phyloP scores from a whole-genome alignment of 129 eudicot species.

The Lactuca sativa region DNA sequence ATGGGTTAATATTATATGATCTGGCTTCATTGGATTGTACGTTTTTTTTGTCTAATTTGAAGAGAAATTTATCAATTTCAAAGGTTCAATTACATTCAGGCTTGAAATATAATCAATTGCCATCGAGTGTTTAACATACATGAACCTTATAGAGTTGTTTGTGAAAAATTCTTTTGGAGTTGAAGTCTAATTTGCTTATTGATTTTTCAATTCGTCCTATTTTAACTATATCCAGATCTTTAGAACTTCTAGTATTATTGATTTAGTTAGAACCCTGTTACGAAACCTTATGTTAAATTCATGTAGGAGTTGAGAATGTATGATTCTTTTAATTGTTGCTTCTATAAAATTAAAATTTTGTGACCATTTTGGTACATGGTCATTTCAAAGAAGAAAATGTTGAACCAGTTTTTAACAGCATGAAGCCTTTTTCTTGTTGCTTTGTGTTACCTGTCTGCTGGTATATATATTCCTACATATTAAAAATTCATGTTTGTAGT shows the following conservation, averaged over 20 bases:
- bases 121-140: no score
- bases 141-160: no score
- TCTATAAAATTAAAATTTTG: not conserved
- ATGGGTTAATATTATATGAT: not conserved
- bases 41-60: not conserved
- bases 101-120: no score
- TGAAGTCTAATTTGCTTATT: no score
- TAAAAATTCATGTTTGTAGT: no score
- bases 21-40: not conserved
- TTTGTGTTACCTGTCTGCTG: slow-evolving; percentile 52
- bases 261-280: no score
- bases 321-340: slow-evolving; percentile 13
- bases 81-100: no score
- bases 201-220: no score
- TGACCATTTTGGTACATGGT: slow-evolving; percentile 21
- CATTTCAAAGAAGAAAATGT: slow-evolving; percentile 4
- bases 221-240: no score
- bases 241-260: no score
- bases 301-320: not conserved
- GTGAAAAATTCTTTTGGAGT: no score
- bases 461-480: not conserved
- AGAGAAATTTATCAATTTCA: not conserved
- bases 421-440: slow-evolving; percentile 27
- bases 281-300: no score
- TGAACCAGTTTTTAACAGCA: slow-evolving; percentile 41